phyloP scores from a whole-genome alignment of 169 alveolate species.

The Plasmodium vivax region DNA sequence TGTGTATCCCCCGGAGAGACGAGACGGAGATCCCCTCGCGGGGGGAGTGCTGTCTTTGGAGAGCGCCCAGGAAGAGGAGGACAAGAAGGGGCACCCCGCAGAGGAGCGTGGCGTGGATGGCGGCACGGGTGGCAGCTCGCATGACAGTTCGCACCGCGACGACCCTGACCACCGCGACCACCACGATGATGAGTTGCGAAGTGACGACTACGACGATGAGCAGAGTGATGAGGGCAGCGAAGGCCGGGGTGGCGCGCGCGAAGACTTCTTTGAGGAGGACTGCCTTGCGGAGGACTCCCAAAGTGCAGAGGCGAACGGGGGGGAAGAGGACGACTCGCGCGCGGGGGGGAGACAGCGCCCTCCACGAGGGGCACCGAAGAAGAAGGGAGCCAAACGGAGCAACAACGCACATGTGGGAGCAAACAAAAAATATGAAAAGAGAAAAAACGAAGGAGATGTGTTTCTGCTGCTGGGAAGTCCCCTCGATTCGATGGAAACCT shows the following conservation, averaged over 20 bases:
- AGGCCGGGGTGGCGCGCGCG: neutral
- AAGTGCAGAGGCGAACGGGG: neutral
- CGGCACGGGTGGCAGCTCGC: no score
- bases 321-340: neutral
- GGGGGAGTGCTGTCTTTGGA: neutral
- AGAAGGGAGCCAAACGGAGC: neutral
- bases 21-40: neutral
- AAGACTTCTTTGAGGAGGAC: neutral
- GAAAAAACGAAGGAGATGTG: constrained; percentile 63
- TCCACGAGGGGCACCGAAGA: neutral
- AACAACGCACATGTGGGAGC: neutral
- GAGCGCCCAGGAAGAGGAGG: neutral
- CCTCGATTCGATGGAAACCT: constrained; percentile 28
- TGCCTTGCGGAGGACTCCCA: neutral
- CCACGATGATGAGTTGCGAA: neutral
- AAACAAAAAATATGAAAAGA: neutral
- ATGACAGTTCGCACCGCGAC: no score
- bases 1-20: neutral
- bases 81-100: no score
- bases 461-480: constrained; percentile 70
- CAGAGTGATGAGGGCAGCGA: neutral
- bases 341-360: neutral
- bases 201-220: neutral
- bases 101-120: no score
- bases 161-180: no score